phyloP scores from a whole-genome alignment of 2,329 filamentous ascomycete species.

The Arthrobotrys musiformis region DNA sequence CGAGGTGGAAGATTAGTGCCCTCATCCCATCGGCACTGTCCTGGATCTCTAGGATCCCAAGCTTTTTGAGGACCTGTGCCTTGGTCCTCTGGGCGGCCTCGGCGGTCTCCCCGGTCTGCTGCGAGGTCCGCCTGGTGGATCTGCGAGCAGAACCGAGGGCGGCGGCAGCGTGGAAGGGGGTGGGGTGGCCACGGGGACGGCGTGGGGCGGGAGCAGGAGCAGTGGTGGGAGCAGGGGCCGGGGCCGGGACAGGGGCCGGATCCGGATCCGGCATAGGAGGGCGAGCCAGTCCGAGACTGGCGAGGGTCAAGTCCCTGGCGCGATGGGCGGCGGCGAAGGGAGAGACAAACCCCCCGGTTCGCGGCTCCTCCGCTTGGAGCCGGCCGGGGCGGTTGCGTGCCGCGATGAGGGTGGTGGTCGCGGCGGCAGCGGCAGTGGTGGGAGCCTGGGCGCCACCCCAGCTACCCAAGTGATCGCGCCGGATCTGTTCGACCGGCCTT shows the following conservation, averaged over 20 bases:
- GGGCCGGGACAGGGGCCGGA: background rate
- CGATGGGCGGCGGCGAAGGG: background rate
- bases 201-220: too few relatives aligned
- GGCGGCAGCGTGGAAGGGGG: background rate
- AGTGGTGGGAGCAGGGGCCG: background rate
- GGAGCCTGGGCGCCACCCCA: too few relatives aligned
- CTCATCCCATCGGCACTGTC: background rate
- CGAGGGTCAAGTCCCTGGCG: background rate
- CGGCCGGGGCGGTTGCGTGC: too few relatives aligned
- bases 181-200: background rate
- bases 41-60: background rate
- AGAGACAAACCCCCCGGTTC: background rate
- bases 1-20: conserved; percentile 19
- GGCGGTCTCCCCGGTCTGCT: background rate
- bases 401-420: too few relatives aligned
- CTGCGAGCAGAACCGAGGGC: background rate
- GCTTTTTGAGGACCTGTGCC: background rate
- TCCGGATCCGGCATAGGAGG: too few relatives aligned
- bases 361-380: too few relatives aligned
- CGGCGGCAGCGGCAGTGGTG: too few relatives aligned
- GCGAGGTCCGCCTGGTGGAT: background rate
- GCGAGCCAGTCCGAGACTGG: too few relatives aligned
- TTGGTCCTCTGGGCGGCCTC: background rate
- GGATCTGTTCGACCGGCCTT: background rate
- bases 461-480: background rate